Evolutionary conservation across 2,329 filamentous ascomycete genomes (phyloP), one percentile per base, ranked within the genome.

Genomic region (Fusarium zealandicum): DNA sequence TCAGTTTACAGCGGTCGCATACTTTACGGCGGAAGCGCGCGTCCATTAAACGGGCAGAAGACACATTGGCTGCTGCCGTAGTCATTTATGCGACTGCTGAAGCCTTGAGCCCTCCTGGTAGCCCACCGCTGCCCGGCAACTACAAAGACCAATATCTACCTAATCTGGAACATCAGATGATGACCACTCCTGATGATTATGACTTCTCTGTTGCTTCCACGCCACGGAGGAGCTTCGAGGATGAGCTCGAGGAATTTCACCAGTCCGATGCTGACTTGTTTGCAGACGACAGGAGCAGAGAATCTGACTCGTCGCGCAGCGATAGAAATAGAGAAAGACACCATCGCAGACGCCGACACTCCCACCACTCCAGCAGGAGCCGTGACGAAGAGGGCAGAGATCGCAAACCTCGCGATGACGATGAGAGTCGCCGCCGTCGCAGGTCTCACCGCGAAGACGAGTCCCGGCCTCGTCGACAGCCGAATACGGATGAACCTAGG

Each of bases 231-330:
- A 69, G 66, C 66, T 70, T 69, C 69, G 72, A 68, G 53, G 70
- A 75, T 62, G 68, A 70, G 63, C 71, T 76, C 59, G 68, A 72
- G 62, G 74, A 74, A 66, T 70, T 77, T 73, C 69, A 72, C 68
- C 71, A 73, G 71, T 74, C 76, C 72, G 76, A 79, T 79, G 76
- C 82, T 84, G 78, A 84, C 81, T 75, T 79, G 69, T 80, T 76
- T 72, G 74, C 76, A 84, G 81, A 82, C 73, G 79, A 80, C 63
- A 79, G 72, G 67, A 71, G 68, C 66, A 76, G 71, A 69, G 73
- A 75, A 56, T 66, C 65, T 47, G 67, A 66, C 57, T 71, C 71
- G 51, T 68, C 72, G 38, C 71, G 66, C 60, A 59, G 72, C 59
- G 73, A 77, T 56, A 72, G 67, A 66, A 75, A 77, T 38, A 67